phyloP scores from a whole-genome alignment of 768 basidiomycete genomes.

The Boletus coccyginus region DNA sequence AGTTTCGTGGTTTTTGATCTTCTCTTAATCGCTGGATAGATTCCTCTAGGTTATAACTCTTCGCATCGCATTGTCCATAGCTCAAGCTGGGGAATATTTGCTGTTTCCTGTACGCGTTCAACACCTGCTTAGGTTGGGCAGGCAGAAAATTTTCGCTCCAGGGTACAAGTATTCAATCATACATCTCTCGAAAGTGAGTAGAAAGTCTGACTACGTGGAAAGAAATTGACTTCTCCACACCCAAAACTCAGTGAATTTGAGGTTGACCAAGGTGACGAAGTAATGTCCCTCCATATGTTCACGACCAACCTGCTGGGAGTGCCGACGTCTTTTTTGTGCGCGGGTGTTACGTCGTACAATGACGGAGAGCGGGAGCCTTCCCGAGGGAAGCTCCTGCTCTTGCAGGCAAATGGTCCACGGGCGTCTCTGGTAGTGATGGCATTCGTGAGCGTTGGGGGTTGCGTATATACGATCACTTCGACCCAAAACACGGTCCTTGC shows the following conservation, averaged over 20 bases:
- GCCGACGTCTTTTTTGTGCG: slow-evolving; percentile 44
- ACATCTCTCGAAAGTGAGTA: slow-evolving; percentile 59
- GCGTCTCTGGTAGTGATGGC: slow-evolving; percentile 36
- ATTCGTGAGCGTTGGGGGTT: slow-evolving; percentile 52
- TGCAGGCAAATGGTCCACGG: slow-evolving; percentile 33
- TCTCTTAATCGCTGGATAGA: slow-evolving; percentile 36
- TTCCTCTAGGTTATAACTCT: slow-evolving; percentile 67
- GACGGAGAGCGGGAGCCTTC: slow-evolving; percentile 48
- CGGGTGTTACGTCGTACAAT: slow-evolving; percentile 46
- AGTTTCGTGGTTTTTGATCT: not conserved
- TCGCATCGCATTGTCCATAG: slow-evolving; percentile 69
- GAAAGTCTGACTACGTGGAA: not conserved
- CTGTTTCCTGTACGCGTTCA: slow-evolving; percentile 57
- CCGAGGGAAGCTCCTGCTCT: slow-evolving; percentile 60
- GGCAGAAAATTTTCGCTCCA: slow-evolving; percentile 44
- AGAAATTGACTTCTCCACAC: slow-evolving; percentile 2
- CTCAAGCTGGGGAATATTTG: slow-evolving; percentile 53
- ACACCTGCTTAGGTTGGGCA: slow-evolving; percentile 56
- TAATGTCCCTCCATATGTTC: slow-evolving; percentile 49
- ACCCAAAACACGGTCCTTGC: slow-evolving; percentile 55
- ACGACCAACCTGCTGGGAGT: slow-evolving; percentile 26
- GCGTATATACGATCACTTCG: slow-evolving; percentile 61
- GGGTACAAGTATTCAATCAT: slow-evolving; percentile 67
- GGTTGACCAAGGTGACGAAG: slow-evolving; percentile 52
- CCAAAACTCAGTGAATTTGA: slow-evolving; percentile 32